phyloP scores from a whole-genome alignment of 805 yeast genomes.

The Kregervanrija pseudodelftensis region DNA sequence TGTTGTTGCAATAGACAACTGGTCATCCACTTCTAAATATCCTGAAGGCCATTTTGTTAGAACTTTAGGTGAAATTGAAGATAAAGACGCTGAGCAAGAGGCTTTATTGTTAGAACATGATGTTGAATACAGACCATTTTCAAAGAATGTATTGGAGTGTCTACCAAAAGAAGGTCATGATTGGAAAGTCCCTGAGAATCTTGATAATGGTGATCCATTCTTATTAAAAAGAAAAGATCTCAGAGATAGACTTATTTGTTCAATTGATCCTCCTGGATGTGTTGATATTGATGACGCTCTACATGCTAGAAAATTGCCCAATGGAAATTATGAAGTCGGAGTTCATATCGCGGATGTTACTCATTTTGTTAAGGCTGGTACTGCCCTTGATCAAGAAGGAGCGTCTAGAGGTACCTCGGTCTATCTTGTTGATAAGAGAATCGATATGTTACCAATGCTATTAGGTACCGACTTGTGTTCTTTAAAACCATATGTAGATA shows the following conservation, averaged over 20 bases:
- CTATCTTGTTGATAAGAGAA: slow-evolving; percentile 93
- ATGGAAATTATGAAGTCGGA: slow-evolving; percentile 95
- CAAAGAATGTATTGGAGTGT: slow-evolving; percentile 86
- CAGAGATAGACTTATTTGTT: slow-evolving; percentile 83
- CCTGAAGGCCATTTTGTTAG: slow-evolving; percentile 96
- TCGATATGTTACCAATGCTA: slow-evolving; percentile 95
- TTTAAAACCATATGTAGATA: slow-evolving; percentile 86
- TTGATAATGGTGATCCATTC: slow-evolving; percentile 46
- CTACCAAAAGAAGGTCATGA: slow-evolving; percentile 88
- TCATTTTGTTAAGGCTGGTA: slow-evolving; percentile 89
- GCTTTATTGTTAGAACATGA: slow-evolving; percentile 91
- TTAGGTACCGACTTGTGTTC: slow-evolving; percentile 96
- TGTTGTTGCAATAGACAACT: slow-evolving; percentile 85
- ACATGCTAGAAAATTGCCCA: slow-evolving; percentile 77
- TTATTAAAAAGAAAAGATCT: slow-evolving; percentile 69
- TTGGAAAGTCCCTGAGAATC: slow-evolving; percentile 78
- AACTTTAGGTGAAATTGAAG: slow-evolving; percentile 82
- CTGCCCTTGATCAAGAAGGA: slow-evolving; percentile 92
- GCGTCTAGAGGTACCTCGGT: slow-evolving; percentile 97
- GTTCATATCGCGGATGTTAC: slow-evolving; percentile 99
- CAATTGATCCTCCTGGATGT: slow-evolving; percentile 97
- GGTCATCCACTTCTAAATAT: slow-evolving; percentile 77
- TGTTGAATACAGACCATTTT: slow-evolving; percentile 93
- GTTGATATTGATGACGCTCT: slow-evolving; percentile 98
- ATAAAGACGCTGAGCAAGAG: slow-evolving; percentile 92